phyloP scores from a whole-genome alignment of 108 stramenopile genomes.

The Nannochloropsis salina region DNA sequence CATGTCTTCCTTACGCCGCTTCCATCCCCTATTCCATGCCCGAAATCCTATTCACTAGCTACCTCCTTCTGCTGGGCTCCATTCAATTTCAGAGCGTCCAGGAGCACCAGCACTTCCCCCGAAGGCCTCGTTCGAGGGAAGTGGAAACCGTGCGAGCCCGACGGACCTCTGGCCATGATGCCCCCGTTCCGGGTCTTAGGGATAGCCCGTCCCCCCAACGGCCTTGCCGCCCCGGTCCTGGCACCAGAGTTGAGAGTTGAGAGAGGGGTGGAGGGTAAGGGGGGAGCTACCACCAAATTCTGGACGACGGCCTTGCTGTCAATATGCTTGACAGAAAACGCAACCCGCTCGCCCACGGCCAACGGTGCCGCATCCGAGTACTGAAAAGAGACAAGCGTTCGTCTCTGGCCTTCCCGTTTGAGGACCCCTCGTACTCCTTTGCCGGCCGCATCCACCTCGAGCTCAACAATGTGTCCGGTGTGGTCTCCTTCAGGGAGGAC shows the following conservation, averaged over 20 bases:
- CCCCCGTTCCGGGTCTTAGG: background rate
- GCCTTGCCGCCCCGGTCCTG: too few relatives aligned
- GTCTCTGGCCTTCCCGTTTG: background rate
- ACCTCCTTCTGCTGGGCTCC: background rate
- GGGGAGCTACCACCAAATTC: background rate
- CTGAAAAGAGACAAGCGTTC: background rate
- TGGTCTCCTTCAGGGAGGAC: slow-evolving; percentile 9
- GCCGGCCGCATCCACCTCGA: background rate
- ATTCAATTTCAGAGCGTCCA: background rate
- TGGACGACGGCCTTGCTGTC: background rate
- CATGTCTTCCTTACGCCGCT: too few relatives aligned
- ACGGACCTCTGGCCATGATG: background rate
- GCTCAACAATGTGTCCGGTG: background rate
- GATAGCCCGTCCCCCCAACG: too few relatives aligned
- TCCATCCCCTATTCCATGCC: too few relatives aligned
- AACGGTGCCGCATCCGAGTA: background rate
- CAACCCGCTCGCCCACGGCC: background rate
- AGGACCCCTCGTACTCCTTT: background rate
- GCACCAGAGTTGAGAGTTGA: background rate
- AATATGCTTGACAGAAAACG: background rate
- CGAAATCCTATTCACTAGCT: too few relatives aligned
- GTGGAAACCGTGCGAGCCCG: background rate
- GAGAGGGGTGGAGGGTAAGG: background rate
- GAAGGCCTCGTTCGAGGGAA: background rate
- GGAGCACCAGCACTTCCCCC: background rate